phyloP scores from a whole-genome alignment of 495 filamentous ascomycete species.

The Pyronema domesticum region DNA sequence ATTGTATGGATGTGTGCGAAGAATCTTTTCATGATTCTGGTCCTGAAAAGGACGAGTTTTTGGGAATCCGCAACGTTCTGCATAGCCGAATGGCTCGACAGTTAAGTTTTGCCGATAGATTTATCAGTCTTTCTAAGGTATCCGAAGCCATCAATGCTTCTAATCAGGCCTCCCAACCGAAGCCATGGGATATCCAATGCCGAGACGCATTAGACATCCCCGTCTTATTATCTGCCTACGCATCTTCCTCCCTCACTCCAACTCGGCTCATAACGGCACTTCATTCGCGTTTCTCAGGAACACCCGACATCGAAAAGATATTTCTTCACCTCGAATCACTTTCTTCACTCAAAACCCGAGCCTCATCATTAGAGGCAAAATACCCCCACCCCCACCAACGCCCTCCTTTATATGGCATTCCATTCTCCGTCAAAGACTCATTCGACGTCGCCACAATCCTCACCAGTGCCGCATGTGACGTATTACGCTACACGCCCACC shows the following conservation, averaged over 20 bases:
- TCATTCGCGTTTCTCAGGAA: slow-evolving; percentile 10
- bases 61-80: too few species aligned
- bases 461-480: slow-evolving; percentile 43
- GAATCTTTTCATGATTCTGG: slow-evolving; percentile 26
- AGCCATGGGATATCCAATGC: background rate
- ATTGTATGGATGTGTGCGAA: slow-evolving; percentile 32
- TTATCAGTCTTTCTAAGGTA: slow-evolving; percentile 27
- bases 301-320: slow-evolving; percentile 19
- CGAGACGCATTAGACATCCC: background rate
- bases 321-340: slow-evolving; percentile 26
- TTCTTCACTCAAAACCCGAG: slow-evolving; percentile 24
- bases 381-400: slow-evolving; percentile 30
- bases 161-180: background rate
- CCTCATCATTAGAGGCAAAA: slow-evolving; percentile 28
- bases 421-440: slow-evolving; percentile 47
- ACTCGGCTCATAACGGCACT: slow-evolving; percentile 26
- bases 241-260: background rate
- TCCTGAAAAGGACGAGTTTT: slow-evolving; percentile 28
- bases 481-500: slow-evolving; percentile 34
- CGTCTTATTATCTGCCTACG: background rate
- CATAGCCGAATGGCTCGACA: slow-evolving; percentile 33
- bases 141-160: slow-evolving; percentile 17
- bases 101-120: slow-evolving; percentile 32
- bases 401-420: slow-evolving; percentile 44
- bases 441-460: slow-evolving; percentile 40